Evolutionary conservation across 495 filamentous ascomycete genomes (phyloP).

Genomic region (Penicillium samsonianum): DNA sequence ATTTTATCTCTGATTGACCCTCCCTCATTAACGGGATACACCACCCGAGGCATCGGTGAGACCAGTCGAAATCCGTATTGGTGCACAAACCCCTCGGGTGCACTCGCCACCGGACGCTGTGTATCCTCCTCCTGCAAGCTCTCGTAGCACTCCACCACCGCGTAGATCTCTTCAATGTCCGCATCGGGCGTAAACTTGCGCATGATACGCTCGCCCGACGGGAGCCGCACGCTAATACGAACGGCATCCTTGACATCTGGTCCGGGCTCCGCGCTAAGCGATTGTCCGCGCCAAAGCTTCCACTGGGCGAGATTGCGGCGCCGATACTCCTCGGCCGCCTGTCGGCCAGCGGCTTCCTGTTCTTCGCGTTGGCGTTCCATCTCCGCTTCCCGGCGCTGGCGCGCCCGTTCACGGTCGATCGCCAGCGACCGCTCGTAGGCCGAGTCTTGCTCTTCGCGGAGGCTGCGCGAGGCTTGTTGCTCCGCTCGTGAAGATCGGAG

Average conservation of each 20-base stretch:
- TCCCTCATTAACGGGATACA: slow-evolving; percentile 65
- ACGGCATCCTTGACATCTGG: slow-evolving; percentile 65
- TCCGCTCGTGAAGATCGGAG: slow-evolving; percentile 69
- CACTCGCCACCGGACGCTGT: slow-evolving; percentile 28
- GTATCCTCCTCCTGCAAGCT: slow-evolving; percentile 45
- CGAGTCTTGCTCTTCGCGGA: slow-evolving; percentile 82
- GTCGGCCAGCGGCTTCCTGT: slow-evolving; percentile 61
- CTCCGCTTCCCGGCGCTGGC: slow-evolving; percentile 71
- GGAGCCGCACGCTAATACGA: slow-evolving; percentile 80
- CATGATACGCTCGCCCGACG: slow-evolving; percentile 69
- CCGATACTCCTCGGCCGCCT: slow-evolving; percentile 60
- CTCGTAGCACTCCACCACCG: slow-evolving; percentile 92
- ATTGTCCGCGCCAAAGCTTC: slow-evolving; percentile 75
- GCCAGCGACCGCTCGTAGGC: slow-evolving; percentile 92
- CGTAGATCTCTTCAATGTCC: slow-evolving; percentile 85
- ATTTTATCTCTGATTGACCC: slow-evolving; percentile 69
- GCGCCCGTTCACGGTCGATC: slow-evolving; percentile 78
- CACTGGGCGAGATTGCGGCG: slow-evolving; percentile 66
- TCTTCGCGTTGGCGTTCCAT: slow-evolving; percentile 64
- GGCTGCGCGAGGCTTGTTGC: slow-evolving; percentile 71
- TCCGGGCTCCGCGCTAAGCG: slow-evolving; percentile 67
- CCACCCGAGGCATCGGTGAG: slow-evolving; percentile 76
- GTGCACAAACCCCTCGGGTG: slow-evolving; percentile 73
- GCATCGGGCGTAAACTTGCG: slow-evolving; percentile 67
- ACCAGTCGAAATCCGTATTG: slow-evolving; percentile 79